Conservation (phyloP, 306 rosid species). For the Gynostemma pentaphyllum region DNA sequence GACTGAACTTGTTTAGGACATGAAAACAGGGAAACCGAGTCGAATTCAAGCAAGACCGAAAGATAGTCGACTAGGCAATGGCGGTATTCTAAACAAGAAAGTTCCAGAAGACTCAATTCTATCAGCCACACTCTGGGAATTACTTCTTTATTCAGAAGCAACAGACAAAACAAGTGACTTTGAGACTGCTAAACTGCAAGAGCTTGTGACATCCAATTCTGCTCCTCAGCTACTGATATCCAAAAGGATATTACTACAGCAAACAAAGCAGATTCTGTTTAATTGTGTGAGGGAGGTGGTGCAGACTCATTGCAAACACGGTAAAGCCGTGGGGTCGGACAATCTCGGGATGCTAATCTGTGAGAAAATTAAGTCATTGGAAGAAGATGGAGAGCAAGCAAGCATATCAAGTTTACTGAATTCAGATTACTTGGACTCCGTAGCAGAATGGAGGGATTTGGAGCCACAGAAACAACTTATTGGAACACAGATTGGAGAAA, state of each 20-base stretch:
- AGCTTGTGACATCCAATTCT: slow-evolving; percentile 22
- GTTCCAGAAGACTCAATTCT: slow-evolving; percentile 35
- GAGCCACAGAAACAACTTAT: slow-evolving; percentile 31
- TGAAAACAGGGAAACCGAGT: slow-evolving; percentile 6
- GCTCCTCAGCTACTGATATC: slow-evolving; percentile 34
- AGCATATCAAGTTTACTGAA: slow-evolving; percentile 15
- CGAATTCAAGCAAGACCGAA: neutral
- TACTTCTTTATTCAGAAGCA: slow-evolving; percentile 26
- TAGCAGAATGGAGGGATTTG: slow-evolving; percentile 37
- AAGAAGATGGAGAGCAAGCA: slow-evolving; percentile 20
- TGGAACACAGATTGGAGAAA: slow-evolving; percentile 40
- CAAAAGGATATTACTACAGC: slow-evolving; percentile 33
- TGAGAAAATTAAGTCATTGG: slow-evolving; percentile 29
- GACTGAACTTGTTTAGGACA: neutral
- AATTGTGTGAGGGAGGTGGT: slow-evolving; percentile 56
- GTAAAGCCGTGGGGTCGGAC: slow-evolving; percentile 27
- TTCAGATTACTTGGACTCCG: slow-evolving; percentile 30
- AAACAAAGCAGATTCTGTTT: slow-evolving; percentile 53
- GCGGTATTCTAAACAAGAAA: slow-evolving; percentile 28
- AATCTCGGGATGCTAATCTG: slow-evolving; percentile 36
- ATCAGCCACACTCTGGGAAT: slow-evolving; percentile 46
- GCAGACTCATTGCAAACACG: slow-evolving; percentile 17
- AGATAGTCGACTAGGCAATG: neutral
- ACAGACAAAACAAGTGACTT: slow-evolving; percentile 12
- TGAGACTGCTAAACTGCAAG: slow-evolving; percentile 19